Evolutionary conservation across 306 rosid genomes (phyloP).

Genomic region (Comarum palustre): DNA sequence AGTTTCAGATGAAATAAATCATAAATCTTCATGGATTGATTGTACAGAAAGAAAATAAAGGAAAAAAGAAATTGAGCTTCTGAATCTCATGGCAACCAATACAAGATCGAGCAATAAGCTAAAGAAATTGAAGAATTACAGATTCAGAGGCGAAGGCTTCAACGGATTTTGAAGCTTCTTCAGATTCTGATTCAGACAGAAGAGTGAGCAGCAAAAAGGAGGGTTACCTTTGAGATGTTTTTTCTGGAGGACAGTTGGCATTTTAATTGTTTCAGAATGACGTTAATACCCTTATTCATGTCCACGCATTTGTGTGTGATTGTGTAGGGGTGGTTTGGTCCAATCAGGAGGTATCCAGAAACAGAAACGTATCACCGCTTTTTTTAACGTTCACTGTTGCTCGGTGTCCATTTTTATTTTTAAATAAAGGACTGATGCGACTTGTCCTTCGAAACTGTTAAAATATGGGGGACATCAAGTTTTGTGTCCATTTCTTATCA

Average conservation of each 20-base stretch:
- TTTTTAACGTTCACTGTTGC: background rate
- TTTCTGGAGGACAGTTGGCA: conserved; percentile 27
- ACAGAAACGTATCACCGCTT: background rate
- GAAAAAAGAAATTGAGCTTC: background rate
- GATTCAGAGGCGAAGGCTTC: conserved; percentile 8
- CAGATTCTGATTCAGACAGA: conserved; percentile 21
- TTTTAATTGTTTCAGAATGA: conserved; percentile 2
- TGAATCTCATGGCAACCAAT: background rate
- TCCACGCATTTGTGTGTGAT: background rate
- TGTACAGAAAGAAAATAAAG: background rate
- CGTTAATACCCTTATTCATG: conserved; percentile 10
- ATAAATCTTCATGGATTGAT: background rate
- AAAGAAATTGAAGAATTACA: conserved; percentile 36
- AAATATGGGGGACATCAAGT: too few species aligned
- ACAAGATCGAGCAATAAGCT: background rate
- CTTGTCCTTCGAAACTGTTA: too few species aligned
- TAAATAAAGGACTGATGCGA: too few species aligned
- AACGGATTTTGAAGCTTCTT: conserved; percentile 16
- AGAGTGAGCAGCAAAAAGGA: background rate
- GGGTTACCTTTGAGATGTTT: background rate
- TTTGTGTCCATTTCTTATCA: too few species aligned
- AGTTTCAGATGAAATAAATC: background rate
- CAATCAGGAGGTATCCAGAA: background rate
- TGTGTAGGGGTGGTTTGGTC: background rate
- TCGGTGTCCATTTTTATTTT: background rate